Conservation (phyloP, 2,329 filamentous ascomycete genomes). For the Hymenoscyphus fraxineus region DNA sequence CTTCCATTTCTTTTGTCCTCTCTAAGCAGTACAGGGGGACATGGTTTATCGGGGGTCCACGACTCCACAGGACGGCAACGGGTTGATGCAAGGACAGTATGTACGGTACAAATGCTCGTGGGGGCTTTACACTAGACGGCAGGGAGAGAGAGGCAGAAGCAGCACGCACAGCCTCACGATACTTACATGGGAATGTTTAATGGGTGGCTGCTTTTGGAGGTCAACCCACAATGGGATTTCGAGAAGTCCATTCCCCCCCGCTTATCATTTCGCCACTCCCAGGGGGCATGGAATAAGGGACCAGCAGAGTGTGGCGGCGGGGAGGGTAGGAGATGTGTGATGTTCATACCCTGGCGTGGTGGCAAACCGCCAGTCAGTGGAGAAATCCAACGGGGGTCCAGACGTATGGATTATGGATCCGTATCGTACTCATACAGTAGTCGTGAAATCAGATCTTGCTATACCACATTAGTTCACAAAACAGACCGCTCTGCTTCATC, state of each 20-base stretch:
- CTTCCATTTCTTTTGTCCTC: too few relatives aligned
- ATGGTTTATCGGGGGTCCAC: not conserved
- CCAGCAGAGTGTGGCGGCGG: not conserved
- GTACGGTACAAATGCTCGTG: not conserved
- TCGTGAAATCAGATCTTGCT: not conserved
- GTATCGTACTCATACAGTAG: not conserved
- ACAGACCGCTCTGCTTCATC: not conserved
- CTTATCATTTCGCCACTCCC: not conserved
- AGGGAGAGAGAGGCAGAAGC: not conserved
- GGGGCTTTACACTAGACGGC: not conserved
- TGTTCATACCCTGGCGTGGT: not conserved
- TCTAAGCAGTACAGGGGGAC: too few relatives aligned
- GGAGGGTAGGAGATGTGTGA: not conserved
- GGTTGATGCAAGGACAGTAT: not conserved
- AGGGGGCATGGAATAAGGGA: not conserved
- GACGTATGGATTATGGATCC: not conserved
- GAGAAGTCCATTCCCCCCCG: slow-evolving; percentile 10
- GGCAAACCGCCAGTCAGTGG: slow-evolving; percentile 1
- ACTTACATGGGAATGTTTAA: slow-evolving; percentile 12
- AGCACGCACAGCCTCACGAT: slow-evolving; percentile 1
- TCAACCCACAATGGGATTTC: slow-evolving; percentile 12
- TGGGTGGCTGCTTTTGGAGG: slow-evolving; percentile 9
- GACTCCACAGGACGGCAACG: not conserved
- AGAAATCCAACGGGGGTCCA: not conserved
- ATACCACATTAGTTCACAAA: not conserved